Percentiles rank a stretch among this genome's conserved stretches.
phyloP scores from a whole-genome alignment of 768 basidiomycete species.

The Phaeotremella fagi region DNA sequence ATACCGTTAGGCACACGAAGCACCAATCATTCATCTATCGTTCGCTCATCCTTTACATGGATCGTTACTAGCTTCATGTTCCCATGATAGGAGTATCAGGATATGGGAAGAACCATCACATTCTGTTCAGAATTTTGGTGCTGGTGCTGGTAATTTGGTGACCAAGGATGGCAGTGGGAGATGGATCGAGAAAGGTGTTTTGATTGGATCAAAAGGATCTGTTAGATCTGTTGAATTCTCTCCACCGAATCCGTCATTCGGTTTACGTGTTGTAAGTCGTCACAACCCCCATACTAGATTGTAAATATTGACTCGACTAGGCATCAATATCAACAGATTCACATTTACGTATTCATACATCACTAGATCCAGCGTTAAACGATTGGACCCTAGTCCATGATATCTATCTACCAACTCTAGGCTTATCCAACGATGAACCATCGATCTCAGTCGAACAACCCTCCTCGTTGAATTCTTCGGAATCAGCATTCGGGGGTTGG shows the following conservation, averaged over 20 bases:
- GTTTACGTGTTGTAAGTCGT: constrained; percentile 68
- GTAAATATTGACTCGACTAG: constrained; percentile 49
- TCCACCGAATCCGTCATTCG: constrained; percentile 66
- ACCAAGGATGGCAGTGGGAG: constrained; percentile 25
- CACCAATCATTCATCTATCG: constrained; percentile 71
- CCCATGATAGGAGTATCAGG: constrained; percentile 86
- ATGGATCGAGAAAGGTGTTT: constrained; percentile 53
- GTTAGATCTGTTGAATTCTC: constrained; percentile 82
- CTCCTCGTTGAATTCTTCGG: constrained; percentile 58
- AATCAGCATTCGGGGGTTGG: constrained; percentile 79
- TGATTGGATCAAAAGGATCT: constrained; percentile 79
- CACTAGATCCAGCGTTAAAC: constrained; percentile 40
- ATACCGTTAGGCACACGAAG: constrained; percentile 76
- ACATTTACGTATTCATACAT: constrained; percentile 77
- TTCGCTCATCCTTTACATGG: constrained; percentile 96
- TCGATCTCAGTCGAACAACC: constrained; percentile 9
- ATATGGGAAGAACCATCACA: constrained; percentile 69
- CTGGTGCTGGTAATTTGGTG: background rate
- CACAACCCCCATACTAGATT: background rate
- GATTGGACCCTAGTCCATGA: constrained; percentile 45
- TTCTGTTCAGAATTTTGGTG: background rate
- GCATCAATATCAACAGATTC: constrained; percentile 87
- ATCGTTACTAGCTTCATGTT: constrained; percentile 74
- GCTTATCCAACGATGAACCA: constrained; percentile 8
- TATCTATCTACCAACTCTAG: constrained; percentile 41